Percentiles rank a stretch among this genome's conserved stretches.
Conservation (phyloP, 352 stramenopile species). For the Pythium brachiatum region DNA sequence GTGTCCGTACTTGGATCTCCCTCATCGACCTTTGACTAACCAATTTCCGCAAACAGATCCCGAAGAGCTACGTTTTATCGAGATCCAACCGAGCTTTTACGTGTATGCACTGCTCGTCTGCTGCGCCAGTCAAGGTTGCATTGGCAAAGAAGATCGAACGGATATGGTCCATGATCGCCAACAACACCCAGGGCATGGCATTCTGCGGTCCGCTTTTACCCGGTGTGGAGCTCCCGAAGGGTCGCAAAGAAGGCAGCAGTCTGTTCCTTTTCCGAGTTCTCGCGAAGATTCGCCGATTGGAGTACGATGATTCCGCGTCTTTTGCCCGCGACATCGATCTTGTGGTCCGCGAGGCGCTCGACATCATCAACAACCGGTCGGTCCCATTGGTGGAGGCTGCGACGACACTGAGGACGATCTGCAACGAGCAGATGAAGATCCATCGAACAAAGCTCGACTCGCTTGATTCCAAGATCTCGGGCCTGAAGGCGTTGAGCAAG, state of each 20-base stretch:
- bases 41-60: constrained; percentile 33
- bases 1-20: constrained; percentile 2
- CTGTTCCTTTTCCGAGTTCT: constrained; percentile 76
- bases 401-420: constrained; percentile 69
- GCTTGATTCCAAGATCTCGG: constrained; percentile 62
- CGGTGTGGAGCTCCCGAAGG: constrained; percentile 41
- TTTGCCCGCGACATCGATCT: constrained; percentile 69
- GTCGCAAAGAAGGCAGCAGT: constrained; percentile 15
- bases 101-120: constrained; percentile 63
- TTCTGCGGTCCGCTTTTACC: constrained; percentile 76
- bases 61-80: constrained; percentile 56
- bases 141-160: constrained; percentile 76
- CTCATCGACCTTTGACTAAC: neutral
- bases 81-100: constrained; percentile 68
- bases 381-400: constrained; percentile 64
- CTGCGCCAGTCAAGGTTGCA: constrained; percentile 60
- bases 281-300: constrained; percentile 62
- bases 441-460: constrained; percentile 59
- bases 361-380: constrained; percentile 57
- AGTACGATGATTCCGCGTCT: constrained; percentile 57
- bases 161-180: constrained; percentile 83
- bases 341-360: constrained; percentile 62
- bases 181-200: constrained; percentile 80
- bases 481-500: constrained; percentile 37
- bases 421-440: constrained; percentile 72